Evolutionary conservation across 495 filamentous ascomycete species (phyloP).

Genomic region (Neurospora sp.): DNA sequence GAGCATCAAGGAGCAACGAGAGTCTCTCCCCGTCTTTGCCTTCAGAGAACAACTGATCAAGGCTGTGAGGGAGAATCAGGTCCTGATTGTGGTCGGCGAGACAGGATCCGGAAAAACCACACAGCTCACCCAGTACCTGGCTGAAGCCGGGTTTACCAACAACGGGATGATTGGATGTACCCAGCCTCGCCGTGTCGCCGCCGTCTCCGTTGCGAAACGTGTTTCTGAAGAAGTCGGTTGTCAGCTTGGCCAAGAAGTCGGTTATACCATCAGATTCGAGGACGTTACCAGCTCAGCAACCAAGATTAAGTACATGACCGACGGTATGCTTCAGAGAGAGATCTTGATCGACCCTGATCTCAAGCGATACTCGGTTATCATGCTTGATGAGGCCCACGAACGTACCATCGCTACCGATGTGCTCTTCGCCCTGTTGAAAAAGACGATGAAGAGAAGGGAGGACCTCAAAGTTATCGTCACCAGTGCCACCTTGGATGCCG

Average conservation of each 20-base stretch:
- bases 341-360: constrained; percentile 83
- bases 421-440: constrained; percentile 88
- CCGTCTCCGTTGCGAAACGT: constrained; percentile 94
- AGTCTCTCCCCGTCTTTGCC: constrained; percentile 82
- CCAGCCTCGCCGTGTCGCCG: constrained; percentile 91
- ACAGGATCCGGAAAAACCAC: constrained; percentile 98
- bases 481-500: constrained; percentile 89
- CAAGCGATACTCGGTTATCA: constrained; percentile 86
- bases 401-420: constrained; percentile 94
- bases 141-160: constrained; percentile 83
- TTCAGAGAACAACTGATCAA: constrained; percentile 83
- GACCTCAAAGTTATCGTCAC: constrained; percentile 95
- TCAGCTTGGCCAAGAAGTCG: constrained; percentile 81
- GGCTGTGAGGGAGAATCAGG: constrained; percentile 77
- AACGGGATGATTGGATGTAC: constrained; percentile 94
- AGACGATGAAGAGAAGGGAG: constrained; percentile 73
- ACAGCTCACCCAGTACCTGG: constrained; percentile 88
- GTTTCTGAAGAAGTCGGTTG: constrained; percentile 96
- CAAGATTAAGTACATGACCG: constrained; percentile 98
- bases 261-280: constrained; percentile 97
- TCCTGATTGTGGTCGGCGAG: constrained; percentile 93
- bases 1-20: constrained; percentile 91
- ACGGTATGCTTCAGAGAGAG: constrained; percentile 95
- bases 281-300: constrained; percentile 85
- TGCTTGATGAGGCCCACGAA: constrained; percentile 98